Percentiles rank a stretch among this genome's conserved stretches.
Evolutionary conservation across 352 stramenopile genomes (phyloP).

Genomic region (Globisporangium nodosum): DNA sequence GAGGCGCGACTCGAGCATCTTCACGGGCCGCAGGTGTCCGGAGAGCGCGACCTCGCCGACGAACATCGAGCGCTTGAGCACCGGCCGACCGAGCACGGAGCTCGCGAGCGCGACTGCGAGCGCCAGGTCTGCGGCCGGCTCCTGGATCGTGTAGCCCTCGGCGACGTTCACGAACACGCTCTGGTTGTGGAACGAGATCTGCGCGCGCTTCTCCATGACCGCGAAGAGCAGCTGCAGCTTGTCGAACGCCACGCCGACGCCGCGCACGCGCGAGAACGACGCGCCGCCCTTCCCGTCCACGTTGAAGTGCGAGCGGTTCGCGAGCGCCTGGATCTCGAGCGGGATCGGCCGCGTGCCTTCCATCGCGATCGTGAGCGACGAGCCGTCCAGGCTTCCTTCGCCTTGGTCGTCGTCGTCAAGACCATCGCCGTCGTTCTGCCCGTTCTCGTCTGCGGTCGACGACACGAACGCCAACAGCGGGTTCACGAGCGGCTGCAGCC

Average conservation of each 20-base stretch:
- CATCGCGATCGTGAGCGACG: constrained; percentile 89
- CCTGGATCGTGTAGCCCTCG: constrained; percentile 78
- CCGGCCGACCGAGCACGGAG: constrained; percentile 49
- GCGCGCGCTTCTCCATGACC: constrained; percentile 92
- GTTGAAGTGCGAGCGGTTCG: constrained; percentile 55
- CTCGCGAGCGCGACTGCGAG: constrained; percentile 73
- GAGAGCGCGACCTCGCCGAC: constrained; percentile 79
- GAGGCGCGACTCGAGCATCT: constrained; percentile 79
- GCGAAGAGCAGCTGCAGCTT: constrained; percentile 93
- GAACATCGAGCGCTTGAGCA: constrained; percentile 55
- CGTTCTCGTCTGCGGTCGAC: constrained; percentile 11
- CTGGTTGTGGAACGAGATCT: constrained; percentile 65
- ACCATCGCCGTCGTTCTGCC: constrained; percentile 23
- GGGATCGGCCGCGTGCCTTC: constrained; percentile 93
- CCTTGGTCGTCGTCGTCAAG: constrained; percentile 10
- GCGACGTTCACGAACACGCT: constrained; percentile 86
- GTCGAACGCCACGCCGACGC: constrained; percentile 76
- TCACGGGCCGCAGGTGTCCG: constrained; percentile 69
- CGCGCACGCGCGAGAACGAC: constrained; percentile 58
- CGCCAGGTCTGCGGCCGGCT: constrained; percentile 72
- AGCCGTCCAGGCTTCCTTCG: constrained; percentile 50
- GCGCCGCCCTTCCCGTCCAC: constrained; percentile 16
- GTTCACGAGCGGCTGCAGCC: constrained; percentile 72
- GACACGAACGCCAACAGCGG: constrained; percentile 81
- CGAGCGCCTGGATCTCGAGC: constrained; percentile 93